Evolutionary conservation across 2,329 filamentous ascomycete genomes (phyloP).

Genomic region (Alternaria arborescens): DNA sequence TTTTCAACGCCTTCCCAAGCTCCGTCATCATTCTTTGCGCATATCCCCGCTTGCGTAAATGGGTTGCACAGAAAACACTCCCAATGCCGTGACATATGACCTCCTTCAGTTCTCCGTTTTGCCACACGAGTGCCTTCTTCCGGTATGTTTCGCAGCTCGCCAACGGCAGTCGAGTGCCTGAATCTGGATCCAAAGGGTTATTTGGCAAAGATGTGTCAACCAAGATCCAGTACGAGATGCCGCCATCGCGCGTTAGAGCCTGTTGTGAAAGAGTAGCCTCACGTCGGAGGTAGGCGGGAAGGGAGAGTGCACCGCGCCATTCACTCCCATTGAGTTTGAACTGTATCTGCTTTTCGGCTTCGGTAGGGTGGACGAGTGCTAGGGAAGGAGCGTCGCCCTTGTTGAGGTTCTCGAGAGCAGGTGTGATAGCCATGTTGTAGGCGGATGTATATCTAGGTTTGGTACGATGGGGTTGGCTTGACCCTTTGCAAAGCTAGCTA

Average conservation of each 20-base stretch:
- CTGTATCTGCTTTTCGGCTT: conserved; percentile 62
- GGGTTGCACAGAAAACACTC: conserved; percentile 77
- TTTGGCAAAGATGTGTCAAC: conserved; percentile 55
- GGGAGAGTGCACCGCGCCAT: conserved; percentile 65
- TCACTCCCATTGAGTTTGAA: conserved; percentile 63
- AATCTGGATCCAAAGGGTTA: conserved; percentile 49
- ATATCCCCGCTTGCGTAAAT: conserved; percentile 76
- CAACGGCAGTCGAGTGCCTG: conserved; percentile 56
- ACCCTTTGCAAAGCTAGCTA: conserved; percentile 2
- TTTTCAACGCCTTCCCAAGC: conserved; percentile 64
- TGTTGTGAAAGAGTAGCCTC: conserved; percentile 63
- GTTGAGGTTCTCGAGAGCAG: conserved; percentile 51
- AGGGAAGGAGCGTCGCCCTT: conserved; percentile 60
- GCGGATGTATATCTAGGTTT: not conserved
- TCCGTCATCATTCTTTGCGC: conserved; percentile 81
- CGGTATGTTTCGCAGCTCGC: conserved; percentile 67
- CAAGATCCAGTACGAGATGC: conserved; percentile 68
- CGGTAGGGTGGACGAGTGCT: conserved; percentile 63
- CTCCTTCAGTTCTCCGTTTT: conserved; percentile 61
- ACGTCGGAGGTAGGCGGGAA: conserved; percentile 65
- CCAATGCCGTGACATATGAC: conserved; percentile 76
- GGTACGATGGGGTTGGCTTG: not conserved
- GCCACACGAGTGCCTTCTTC: conserved; percentile 58
- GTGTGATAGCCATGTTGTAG: conserved; percentile 34
- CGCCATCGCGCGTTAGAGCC: conserved; percentile 62